Evolutionary conservation across 331 rosid genomes (phyloP).

Genomic region (Quercus lobata): DNA sequence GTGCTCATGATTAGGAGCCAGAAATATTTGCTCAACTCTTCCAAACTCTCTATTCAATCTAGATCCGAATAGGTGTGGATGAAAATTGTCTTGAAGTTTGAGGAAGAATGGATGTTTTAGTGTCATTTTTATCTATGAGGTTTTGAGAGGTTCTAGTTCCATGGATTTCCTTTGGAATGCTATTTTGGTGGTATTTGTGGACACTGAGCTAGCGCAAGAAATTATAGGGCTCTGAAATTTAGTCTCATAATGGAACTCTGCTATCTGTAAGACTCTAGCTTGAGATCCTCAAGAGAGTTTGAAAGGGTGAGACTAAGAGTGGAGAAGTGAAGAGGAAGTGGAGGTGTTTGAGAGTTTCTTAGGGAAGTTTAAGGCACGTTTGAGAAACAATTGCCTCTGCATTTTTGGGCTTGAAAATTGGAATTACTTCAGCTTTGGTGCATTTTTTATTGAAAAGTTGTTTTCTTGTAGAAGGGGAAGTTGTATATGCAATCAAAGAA

Average conservation of each 20-base stretch:
- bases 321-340: constrained; percentile 21
- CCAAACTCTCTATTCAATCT: too few species aligned
- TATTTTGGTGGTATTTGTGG: too few species aligned
- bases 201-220: too few species aligned
- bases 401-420: constrained; percentile 15
- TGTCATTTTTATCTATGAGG: too few species aligned
- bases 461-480: not conserved
- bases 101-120: too few species aligned
- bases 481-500: too few species aligned
- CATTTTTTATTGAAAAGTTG: not conserved
- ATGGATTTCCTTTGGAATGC: too few species aligned
- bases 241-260: constrained; percentile 24
- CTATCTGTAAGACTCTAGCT: constrained; percentile 19
- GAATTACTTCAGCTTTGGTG: not conserved
- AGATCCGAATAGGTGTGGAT: too few species aligned
- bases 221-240: constrained; percentile 16
- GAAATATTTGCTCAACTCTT: too few species aligned
- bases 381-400: constrained; percentile 37
- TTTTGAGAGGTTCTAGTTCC: too few species aligned
- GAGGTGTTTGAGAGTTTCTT: constrained; percentile 16
- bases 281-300: constrained; percentile 19
- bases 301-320: not conserved
- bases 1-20: too few species aligned
- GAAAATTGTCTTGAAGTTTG: too few species aligned
- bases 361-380: constrained; percentile 15